Evolutionary conservation across 2,329 filamentous ascomycete genomes (phyloP), one percentile per base, ranked within the genome.

Genomic region (Beauveria asiatica): DNA sequence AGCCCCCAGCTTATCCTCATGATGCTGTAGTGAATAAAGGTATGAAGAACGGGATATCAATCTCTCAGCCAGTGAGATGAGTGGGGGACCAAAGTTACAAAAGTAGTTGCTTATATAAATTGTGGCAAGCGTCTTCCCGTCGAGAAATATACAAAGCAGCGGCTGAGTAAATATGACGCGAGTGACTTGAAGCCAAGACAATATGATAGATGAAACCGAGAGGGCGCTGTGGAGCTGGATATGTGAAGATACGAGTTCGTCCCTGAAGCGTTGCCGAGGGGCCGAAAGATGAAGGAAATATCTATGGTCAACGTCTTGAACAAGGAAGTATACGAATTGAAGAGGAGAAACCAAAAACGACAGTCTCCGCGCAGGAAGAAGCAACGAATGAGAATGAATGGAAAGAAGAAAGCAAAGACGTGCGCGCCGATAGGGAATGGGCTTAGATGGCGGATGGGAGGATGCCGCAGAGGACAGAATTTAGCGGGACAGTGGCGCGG

Each of bases 1-100:
- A 73, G 48, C 33, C 65, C 64, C 69, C 68, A 72, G 51, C 67
- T 67, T 60, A 73, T 62, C 45, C 63, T 68, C 72, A 73, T 70
- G 57, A 30, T 68, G 53, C 37, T 5, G 23, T 23, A 13, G n/a
- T 37, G 48, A 45, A 37, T 19, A 1, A 50, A 23, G 8, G 16
- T 13, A 3, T 16, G 5, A 17, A 27, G 4, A 19, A 50, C 9
- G 13, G 8, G 17, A 16, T 11, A 30, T 42, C 25, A 46, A 48
- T 30, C 49, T 42, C 51, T 42, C 51, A 55, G 50, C 49, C 41
- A 44, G 58, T 50, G 51, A 60, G 23, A 46, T 46, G 49, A 59
- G n/a, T 41, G 30, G 44, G 54, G 21, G 7, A 42, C n/a, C 11
- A 41, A 21, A 6, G 30, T 25, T 19, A 10, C 30, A 16, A 45